phyloP scores from a whole-genome alignment of 2,329 filamentous ascomycete genomes.

The Cercospora brassicicola region DNA sequence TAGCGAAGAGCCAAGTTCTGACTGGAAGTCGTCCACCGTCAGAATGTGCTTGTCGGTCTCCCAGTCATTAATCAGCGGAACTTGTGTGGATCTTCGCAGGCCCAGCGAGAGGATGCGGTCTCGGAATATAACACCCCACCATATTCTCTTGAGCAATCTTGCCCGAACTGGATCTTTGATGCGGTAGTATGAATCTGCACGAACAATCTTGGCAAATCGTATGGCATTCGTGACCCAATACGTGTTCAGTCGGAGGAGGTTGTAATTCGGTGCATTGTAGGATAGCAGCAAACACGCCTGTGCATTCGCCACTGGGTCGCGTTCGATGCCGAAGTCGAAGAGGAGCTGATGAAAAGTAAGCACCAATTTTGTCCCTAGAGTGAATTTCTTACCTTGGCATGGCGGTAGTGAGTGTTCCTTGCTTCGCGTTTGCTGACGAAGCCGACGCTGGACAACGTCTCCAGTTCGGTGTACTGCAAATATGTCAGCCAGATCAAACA shows the following conservation, averaged over 20 bases:
- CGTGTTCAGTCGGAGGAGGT: slow-evolving; percentile 26
- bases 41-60: slow-evolving; percentile 25
- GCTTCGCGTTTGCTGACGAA: slow-evolving; percentile 29
- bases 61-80: slow-evolving; percentile 22
- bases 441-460: slow-evolving; percentile 22
- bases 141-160: slow-evolving; percentile 25
- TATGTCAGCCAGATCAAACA: slow-evolving; percentile 2
- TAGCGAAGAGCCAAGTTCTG: slow-evolving; percentile 25
- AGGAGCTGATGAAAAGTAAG: slow-evolving; percentile 21
- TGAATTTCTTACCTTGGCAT: slow-evolving; percentile 19
- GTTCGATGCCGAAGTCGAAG: slow-evolving; percentile 28
- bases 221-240: slow-evolving; percentile 29
- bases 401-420: slow-evolving; percentile 24
- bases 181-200: slow-evolving; percentile 24
- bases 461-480: slow-evolving; percentile 22
- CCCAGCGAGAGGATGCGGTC: slow-evolving; percentile 27
- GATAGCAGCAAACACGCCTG: slow-evolving; percentile 26
- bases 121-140: slow-evolving; percentile 29
- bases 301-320: slow-evolving; percentile 23
- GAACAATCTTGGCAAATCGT: slow-evolving; percentile 25
- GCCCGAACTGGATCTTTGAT: slow-evolving; percentile 23
- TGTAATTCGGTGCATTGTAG: slow-evolving; percentile 27
- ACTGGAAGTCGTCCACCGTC: slow-evolving; percentile 23
- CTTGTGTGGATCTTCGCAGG: slow-evolving; percentile 22
- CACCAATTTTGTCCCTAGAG: background rate